Percentiles rank a stretch among this genome's conserved stretches.
Conservation (phyloP, 2,329 filamentous ascomycete species). For the Grosmannia clavigera region DNA sequence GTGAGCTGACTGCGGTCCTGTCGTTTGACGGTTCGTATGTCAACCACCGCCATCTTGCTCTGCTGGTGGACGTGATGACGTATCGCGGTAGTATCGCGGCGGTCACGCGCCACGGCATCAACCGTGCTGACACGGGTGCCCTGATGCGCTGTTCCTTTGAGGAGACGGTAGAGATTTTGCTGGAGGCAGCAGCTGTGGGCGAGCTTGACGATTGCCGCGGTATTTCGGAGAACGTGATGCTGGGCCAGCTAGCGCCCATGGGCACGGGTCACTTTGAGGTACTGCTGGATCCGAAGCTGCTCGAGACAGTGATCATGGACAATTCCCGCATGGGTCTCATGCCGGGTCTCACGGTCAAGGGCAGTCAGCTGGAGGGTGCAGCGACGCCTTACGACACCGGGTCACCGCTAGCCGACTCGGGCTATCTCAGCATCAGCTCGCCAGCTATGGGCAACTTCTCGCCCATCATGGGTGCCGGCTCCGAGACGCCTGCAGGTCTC, state of each 20-base stretch:
- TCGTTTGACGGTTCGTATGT: conserved; percentile 99
- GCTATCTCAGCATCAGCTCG: conserved; percentile 46
- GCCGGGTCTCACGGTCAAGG: conserved; percentile 67
- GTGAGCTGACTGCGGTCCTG: conserved; percentile 82
- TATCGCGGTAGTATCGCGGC: conserved; percentile 88
- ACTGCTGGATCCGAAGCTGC: conserved; percentile 85
- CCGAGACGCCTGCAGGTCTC: conserved; percentile 57
- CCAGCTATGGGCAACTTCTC: conserved; percentile 57
- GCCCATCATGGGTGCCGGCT: conserved; percentile 63
- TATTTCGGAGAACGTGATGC: conserved; percentile 97
- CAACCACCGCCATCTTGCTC: conserved; percentile 92
- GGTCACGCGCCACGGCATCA: conserved; percentile 96
- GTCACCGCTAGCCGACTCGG: conserved; percentile 64
- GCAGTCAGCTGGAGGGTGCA: conserved; percentile 63
- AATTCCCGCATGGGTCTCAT: conserved; percentile 77
- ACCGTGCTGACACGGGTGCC: conserved; percentile 92
- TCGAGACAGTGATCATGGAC: conserved; percentile 87
- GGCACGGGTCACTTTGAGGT: conserved; percentile 95
- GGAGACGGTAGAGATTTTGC: conserved; percentile 94
- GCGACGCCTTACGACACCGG: conserved; percentile 90
- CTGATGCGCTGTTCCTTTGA: conserved; percentile 99
- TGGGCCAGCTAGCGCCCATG: conserved; percentile 93
- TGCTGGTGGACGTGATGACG: conserved; percentile 96
- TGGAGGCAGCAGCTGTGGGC: conserved; percentile 87
- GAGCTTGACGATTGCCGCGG: conserved; percentile 96